Percentiles rank a stretch among this genome's conserved stretches.
Conservation (phyloP, 2,329 filamentous ascomycete genomes). For the Fusarium sp. region DNA sequence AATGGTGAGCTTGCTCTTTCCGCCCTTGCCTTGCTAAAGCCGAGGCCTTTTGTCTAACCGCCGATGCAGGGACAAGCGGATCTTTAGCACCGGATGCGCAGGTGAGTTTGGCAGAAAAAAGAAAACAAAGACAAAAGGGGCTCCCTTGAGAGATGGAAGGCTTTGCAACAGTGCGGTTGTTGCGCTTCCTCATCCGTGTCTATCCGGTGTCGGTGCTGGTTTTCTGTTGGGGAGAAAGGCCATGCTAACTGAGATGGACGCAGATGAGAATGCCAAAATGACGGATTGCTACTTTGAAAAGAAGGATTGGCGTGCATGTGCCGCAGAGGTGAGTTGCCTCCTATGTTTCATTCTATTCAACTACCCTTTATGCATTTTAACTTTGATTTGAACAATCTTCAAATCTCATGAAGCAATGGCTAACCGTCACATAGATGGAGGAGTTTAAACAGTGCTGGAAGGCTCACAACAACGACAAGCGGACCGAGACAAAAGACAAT, state of each 20-base stretch:
- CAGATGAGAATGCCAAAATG: slow-evolving; percentile 90
- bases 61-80: slow-evolving; percentile 88
- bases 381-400: no score
- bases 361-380: neutral
- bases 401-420: slow-evolving; percentile 1
- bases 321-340: slow-evolving; percentile 80
- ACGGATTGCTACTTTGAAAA: slow-evolving; percentile 97
- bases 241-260: slow-evolving; percentile 18
- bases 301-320: slow-evolving; percentile 95
- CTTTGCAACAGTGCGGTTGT: neutral
- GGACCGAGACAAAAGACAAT: slow-evolving; percentile 83
- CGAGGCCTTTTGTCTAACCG: slow-evolving; percentile 45
- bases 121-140: neutral
- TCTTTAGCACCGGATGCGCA: slow-evolving; percentile 95
- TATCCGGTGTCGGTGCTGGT: slow-evolving; percentile 9
- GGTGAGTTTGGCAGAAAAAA: slow-evolving; percentile 66
- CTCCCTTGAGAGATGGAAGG: neutral
- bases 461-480: slow-evolving; percentile 85
- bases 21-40: slow-evolving; percentile 30
- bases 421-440: slow-evolving; percentile 78
- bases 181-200: neutral
- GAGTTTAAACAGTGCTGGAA: slow-evolving; percentile 94
- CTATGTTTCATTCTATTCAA: rapidly evolving
- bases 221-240: slow-evolving; percentile 28
- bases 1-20: slow-evolving; percentile 77